Percentiles rank a stretch among this genome's conserved stretches.
Evolutionary conservation across 257 asterid genomes (phyloP).

Genomic region (Nicotiana tabacum): DNA sequence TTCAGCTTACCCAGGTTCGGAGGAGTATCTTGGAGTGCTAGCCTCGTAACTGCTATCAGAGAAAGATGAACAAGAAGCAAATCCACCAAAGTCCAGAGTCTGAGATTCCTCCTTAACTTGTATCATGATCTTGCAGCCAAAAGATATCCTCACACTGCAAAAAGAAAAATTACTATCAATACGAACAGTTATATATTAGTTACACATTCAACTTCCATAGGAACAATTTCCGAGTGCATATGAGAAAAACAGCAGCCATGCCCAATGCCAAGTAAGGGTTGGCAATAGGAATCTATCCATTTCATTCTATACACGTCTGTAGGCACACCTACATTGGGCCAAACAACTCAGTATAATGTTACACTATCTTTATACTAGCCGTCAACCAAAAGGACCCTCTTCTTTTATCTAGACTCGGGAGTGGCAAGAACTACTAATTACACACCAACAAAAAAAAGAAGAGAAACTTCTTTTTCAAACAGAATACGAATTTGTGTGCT

Average conservation of each 20-base stretch:
- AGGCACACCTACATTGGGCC: not conserved
- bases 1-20: conserved; percentile 36
- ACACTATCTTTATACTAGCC: not conserved
- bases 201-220: no score
- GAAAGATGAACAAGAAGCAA: conserved; percentile 23
- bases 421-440: not conserved
- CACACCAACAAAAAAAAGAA: not conserved
- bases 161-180: not conserved
- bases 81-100: conserved; percentile 1
- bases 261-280: not conserved
- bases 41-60: conserved; percentile 41
- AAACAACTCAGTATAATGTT: not conserved
- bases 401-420: not conserved
- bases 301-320: no score
- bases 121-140: conserved; percentile 29
- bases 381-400: not conserved
- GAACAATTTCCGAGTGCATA: not conserved
- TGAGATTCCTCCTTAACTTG: conserved; percentile 33
- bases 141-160: conserved; percentile 14
- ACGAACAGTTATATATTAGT: not conserved
- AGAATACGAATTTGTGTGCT: not conserved
- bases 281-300: not conserved
- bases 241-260: not conserved
- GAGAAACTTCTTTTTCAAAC: not conserved
- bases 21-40: conserved; percentile 32